These are phyloP conservation scores for Epichloe elymi DNA, from an alignment of 2,329 filamentous ascomycete genomes.

Conservation along the genomic window DNA sequence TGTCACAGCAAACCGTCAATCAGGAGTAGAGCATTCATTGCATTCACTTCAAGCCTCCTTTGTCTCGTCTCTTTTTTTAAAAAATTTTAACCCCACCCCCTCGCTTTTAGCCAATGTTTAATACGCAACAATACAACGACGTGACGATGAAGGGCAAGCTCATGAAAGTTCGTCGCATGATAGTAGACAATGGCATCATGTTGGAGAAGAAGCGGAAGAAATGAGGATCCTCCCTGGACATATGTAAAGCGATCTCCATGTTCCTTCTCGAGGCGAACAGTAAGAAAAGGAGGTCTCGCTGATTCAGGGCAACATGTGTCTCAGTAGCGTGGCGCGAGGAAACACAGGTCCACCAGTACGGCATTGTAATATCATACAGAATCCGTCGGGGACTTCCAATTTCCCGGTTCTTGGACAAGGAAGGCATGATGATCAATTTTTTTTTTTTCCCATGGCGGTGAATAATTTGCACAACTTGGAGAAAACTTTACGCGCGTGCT, in stretches of 20 bases:
- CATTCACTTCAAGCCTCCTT: constrained; percentile 1
- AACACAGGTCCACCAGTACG: constrained; percentile 1
- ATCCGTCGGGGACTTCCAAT: neutral
- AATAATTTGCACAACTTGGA: neutral
- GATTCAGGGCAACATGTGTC: neutral
- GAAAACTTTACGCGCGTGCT: too few species aligned
- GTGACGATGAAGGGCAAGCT: constrained; percentile 13
- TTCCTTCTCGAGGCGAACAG: neutral
- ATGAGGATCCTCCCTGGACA: neutral
- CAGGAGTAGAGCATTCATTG: constrained; percentile 16
- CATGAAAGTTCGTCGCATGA: constrained; percentile 13
- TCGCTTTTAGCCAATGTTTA: constrained; percentile 7
- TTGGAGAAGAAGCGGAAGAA: constrained; percentile 8
- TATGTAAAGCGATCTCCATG: neutral
- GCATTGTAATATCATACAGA: neutral
- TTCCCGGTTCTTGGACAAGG: neutral
- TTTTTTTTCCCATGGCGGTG: too few species aligned
- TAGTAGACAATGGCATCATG: constrained; percentile 12
- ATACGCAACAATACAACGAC: constrained; percentile 19
- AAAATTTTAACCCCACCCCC: neutral
- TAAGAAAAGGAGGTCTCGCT: neutral
- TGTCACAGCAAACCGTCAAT: constrained; percentile 23
- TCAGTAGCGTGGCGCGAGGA: neutral
- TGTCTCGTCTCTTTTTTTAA: neutral
- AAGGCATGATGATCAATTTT: neutral